Base-by-base conservation (phyloP, 805 yeast species). In the Candida boleticola region DNA sequence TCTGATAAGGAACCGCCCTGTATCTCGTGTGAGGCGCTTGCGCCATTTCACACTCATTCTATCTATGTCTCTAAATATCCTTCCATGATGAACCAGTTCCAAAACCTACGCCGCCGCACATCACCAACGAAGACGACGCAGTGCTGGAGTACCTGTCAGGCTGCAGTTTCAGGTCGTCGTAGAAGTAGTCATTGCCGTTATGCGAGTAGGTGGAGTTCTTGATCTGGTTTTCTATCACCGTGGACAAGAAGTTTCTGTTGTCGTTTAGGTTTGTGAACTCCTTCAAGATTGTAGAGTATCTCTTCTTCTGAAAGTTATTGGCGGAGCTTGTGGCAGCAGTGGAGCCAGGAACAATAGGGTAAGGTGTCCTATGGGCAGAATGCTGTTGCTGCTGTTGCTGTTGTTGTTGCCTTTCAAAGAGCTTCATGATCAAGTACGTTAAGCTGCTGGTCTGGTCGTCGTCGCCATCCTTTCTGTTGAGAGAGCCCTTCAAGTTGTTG, bases 21-120 rank as follows among this genome's bases (percentile, higher is more conserved):
- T n/a, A n/a, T n/a, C n/a, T n/a, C n/a, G n/a, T n/a, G n/a, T n/a
- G n/a, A n/a, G n/a, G n/a, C n/a, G n/a, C n/a, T n/a, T n/a, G n/a
- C n/a, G n/a, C n/a, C n/a, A n/a, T n/a, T n/a, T n/a, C n/a, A n/a
- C n/a, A n/a, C n/a, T n/a, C n/a, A n/a, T n/a, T n/a, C n/a, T n/a
- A n/a, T n/a, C n/a, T n/a, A n/a, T n/a, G n/a, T n/a, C 22, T n/a
- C 30, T 41, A 49, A 18, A 48, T 41, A 39, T 46, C 50, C 22
- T 40, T 40, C 49, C 52, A 46, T 5, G 44, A 48, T 1, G 50
- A 36, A 21, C 52, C 49, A 27, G 42, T 33, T 11, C 49, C 50
- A 29, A 34, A n/a, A n/a, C n/a, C n/a, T n/a, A n/a, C n/a, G n/a
- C 56, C 58, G 3, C 58, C 57, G 40, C 58, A 54, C 36, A 51